Conservation (phyloP, 2,329 filamentous ascomycete species). For the Aspergillus sojae region DNA sequence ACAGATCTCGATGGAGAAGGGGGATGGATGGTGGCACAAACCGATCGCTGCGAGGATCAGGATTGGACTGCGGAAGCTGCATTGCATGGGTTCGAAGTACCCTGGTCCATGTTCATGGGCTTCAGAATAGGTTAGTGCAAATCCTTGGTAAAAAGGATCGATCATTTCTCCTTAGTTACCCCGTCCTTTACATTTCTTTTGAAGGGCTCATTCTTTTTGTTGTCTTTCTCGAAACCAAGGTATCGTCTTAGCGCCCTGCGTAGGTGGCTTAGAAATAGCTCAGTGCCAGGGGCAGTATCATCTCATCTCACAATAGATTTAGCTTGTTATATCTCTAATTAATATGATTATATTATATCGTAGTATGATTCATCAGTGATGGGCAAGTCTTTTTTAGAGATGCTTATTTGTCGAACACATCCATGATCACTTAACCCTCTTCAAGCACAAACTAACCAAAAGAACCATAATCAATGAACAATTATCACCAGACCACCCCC, state of each 20-base stretch:
- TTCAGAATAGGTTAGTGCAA: constrained; percentile 4
- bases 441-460: not conserved
- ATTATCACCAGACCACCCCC: constrained; percentile 2
- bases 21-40: not conserved
- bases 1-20: constrained; percentile 20
- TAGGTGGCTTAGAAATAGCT: constrained; percentile 14
- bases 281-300: constrained; percentile 11
- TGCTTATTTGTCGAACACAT: not conserved
- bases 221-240: constrained; percentile 5
- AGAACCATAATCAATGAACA: not conserved
- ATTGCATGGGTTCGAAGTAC: constrained; percentile 6
- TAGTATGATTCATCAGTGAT: not conserved
- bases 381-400: not conserved
- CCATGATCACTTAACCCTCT: not conserved
- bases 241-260: constrained; percentile 12
- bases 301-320: constrained; percentile 4
- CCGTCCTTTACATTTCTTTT: not conserved
- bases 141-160: not conserved
- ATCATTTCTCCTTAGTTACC: constrained; percentile 4
- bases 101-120: not conserved
- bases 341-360: constrained; percentile 5
- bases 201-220: not conserved
- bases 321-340: constrained; percentile 1
- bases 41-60: constrained; percentile 2
- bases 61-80: constrained; percentile 7